Evolutionary conservation across 2,329 filamentous ascomycete genomes (phyloP), one percentile per base, ranked within the genome.

Genomic region (Xylariaceae sp.): DNA sequence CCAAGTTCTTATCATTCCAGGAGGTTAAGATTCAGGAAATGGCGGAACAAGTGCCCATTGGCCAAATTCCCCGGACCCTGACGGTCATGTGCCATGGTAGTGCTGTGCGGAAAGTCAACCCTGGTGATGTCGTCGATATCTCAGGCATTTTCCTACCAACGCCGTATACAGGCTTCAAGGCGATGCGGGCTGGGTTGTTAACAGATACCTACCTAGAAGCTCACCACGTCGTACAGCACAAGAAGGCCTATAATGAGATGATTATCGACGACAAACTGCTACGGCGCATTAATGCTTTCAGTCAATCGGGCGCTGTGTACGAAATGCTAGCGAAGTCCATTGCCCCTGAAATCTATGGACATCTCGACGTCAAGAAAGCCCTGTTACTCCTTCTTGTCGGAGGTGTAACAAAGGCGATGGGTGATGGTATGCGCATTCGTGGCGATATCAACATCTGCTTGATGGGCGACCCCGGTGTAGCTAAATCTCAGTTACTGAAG

Each of bases 391-490:
- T 97, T 29, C 83, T 99, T 32, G 96, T 99, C 61, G 94, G 94
- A 57, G 94, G 94, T 75, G 92, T 96, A 1, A 94, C 86, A 3
- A 99, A 99, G 73, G 87, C 94, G 67, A 95, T 97, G 81, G 91
- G 91, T 49, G 94, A 99, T 67, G 94, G 94, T 56, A 97, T 99
- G 94, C 88, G 91, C 66, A 99, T 99, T 69, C 90, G 94, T 80
- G 94, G 94, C 65, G 94, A 99, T 68, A 95, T 99, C 77, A 99
- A 99, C 74, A 87, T 99, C 59, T 97, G 94, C 71, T 76, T 99
- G 67, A 99, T 99, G 94, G 94, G 94, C 80, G 94, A 99, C 68
- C 94, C 94, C 69, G 94, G 94, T 89, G 94, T 99, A 68, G 94
- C 94, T 75, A 99, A 99, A 76, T 99, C 94, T 36, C 94, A 99